phyloP scores from a whole-genome alignment of 192 early-diverging fungal species.

The Coemansia sp. region DNA sequence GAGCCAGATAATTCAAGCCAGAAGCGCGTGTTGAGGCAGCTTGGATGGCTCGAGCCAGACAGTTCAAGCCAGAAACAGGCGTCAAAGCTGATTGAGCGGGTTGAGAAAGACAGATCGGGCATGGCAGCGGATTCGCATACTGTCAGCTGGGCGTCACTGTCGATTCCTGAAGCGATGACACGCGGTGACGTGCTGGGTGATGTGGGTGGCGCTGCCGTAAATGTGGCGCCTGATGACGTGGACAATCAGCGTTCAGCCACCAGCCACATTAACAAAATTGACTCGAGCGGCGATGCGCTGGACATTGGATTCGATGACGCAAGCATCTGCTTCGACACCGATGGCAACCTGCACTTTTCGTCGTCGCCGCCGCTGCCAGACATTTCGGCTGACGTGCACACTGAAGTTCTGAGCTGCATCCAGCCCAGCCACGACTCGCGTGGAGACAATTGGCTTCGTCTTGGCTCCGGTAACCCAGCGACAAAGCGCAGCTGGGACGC shows the following conservation, averaged over 20 bases:
- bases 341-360: constrained; percentile 35
- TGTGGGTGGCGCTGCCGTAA: neutral
- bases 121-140: neutral
- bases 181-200: neutral
- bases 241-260: neutral
- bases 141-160: constrained; percentile 21
- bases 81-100: no score
- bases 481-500: constrained; percentile 4
- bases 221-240: neutral
- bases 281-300: neutral
- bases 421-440: neutral
- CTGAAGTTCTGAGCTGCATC: constrained; percentile 1
- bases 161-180: constrained; percentile 18
- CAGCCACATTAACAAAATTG: neutral
- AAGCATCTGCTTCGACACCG: constrained; percentile 26
- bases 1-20: neutral
- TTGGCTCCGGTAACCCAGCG: neutral
- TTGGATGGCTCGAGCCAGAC: constrained; percentile 21
- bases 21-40: neutral
- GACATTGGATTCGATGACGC: neutral
- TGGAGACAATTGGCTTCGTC: neutral
- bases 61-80: no score
- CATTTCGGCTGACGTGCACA: constrained; percentile 13
- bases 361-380: neutral
- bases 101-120: no score